Evolutionary conservation across 768 basidiomycete genomes (phyloP), one percentile per base, ranked within the genome.

Genomic region (Boletellus sp.): DNA sequence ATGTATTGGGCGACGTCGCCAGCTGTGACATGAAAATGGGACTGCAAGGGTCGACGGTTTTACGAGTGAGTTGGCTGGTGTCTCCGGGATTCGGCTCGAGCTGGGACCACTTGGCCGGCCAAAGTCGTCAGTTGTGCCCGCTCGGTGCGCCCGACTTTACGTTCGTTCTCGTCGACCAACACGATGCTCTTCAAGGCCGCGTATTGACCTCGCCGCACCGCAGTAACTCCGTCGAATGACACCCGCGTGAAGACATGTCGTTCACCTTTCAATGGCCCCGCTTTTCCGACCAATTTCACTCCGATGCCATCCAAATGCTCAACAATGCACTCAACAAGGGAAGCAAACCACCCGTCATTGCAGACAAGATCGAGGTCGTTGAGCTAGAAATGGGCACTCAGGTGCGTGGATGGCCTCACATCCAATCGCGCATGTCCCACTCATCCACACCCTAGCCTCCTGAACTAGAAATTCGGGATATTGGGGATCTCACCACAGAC

Each of bases 371-470:
- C 56, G 93, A 98, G 68, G 96, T 99, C 26, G 90, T 96, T 46
- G 96, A 98, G 67, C 74, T 99, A n/a, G 88, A 97, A 71, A 98
- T 99, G 96, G 96, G 96, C 33, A 92, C 90, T 2, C 87, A 95
- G 76, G 94, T 93, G 52, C 47, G 74, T 64, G 31, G n/a, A 42
- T 20, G 19, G n/a, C 20, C 28, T 39, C 37, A 16, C 17, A 7
- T 11, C 8, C n/a, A 22, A 3, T 4, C 33, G 16, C 23, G 11
- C 22, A 28, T 17, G 16, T 19, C 39, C 1, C 19, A 12, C 50
- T 57, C 33, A 59, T 39, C 32, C 28, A 13, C 19, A 31, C 32
- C n/a, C 5, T 58, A 97, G 93, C 95, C 96, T 11, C 96, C 96
- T 40, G 95, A 97, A 56, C 78, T 99, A 16, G 94, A 97, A 70